Base-by-base conservation (phyloP, 805 yeast genomes). In the Soucietia sequanensis region DNA sequence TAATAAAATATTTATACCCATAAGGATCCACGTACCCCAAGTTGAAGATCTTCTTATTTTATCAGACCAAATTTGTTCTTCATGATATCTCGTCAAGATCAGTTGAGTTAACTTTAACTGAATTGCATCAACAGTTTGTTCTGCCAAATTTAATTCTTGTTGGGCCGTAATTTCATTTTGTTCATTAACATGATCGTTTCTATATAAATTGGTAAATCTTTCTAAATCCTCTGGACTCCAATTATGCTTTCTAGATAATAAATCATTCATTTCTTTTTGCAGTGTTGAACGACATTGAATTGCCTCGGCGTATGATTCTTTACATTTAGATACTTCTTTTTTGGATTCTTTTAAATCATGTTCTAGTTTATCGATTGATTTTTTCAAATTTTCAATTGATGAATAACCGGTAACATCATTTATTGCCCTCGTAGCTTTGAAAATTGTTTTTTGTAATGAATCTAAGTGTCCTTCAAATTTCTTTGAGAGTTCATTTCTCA, bases 31-130 rank as follows among this genome's bases (percentile, higher is more conserved):
- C 0, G 99, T 93, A 2, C 98, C 99, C 95, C 96, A 93, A 0
- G 98, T 90, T 5, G 96, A 86, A 4, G 95, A 88, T 45, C 90
- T 76, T 41, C 99, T 70, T 40, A 93, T 93, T 59, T 90, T 90
- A 61, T 93, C 99, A 2, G 96, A 87, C 98, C 99, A 93, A 6
- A 93, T 79, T 59, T 93, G 98, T 52, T 93, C 99, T 56, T 93
- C 98, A 43, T 91, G 96, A 51, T 93, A 93, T 47, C 98, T 68
- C 2, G 89, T 80, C 51, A 91, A 68, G 12, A 93, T 93, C 39
- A 86, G 81, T 37, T 80, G 80, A 12, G 88, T 81, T 30, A 89
- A 62, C 37, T 72, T 76, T 35, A 78, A 72, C 46, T 84, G 91
- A 13, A 81, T 58, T 7, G 80, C 80, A 37, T 89, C 96, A 27